Conservation (phyloP, 305 asterid species). For the Fraxinus baroniana region DNA sequence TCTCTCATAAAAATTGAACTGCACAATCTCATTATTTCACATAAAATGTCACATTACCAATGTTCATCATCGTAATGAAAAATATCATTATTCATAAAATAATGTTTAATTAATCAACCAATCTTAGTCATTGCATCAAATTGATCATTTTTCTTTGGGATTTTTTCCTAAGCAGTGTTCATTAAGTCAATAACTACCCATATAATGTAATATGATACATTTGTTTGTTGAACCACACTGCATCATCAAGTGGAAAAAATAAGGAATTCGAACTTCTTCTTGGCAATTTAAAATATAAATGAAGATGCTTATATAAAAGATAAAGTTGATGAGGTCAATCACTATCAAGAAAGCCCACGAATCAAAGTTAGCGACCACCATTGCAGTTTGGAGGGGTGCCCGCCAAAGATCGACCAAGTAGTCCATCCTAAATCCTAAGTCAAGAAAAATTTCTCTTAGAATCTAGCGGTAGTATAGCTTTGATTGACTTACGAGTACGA, state of each 20-base stretch:
- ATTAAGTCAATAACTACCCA: not conserved
- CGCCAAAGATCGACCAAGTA: not conserved
- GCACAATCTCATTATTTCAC: no score
- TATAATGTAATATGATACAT: not conserved
- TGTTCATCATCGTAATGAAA: no score
- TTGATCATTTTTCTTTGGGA: not conserved
- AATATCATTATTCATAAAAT: not conserved
- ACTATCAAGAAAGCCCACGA: not conserved
- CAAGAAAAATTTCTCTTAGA: not conserved
- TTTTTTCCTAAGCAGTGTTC: not conserved
- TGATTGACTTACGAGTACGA: not conserved
- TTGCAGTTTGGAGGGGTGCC: not conserved
- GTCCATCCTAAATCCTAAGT: not conserved
- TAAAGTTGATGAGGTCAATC: not conserved
- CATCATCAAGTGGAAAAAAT: slow-evolving; percentile 27
- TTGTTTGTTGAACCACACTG: slow-evolving; percentile 42
- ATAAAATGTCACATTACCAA: not conserved
- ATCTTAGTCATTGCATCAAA: not conserved
- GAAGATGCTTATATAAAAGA: not conserved
- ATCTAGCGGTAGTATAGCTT: not conserved
- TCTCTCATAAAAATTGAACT: not conserved
- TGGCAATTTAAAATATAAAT: not conserved
- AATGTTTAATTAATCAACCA: not conserved
- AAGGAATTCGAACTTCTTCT: not conserved
- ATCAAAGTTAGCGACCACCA: not conserved